A percentile compares a stretch with the other conserved stretches of the same genome.
Conservation (phyloP, 2,329 filamentous ascomycete genomes). For the Corinectria fuckeliana region DNA sequence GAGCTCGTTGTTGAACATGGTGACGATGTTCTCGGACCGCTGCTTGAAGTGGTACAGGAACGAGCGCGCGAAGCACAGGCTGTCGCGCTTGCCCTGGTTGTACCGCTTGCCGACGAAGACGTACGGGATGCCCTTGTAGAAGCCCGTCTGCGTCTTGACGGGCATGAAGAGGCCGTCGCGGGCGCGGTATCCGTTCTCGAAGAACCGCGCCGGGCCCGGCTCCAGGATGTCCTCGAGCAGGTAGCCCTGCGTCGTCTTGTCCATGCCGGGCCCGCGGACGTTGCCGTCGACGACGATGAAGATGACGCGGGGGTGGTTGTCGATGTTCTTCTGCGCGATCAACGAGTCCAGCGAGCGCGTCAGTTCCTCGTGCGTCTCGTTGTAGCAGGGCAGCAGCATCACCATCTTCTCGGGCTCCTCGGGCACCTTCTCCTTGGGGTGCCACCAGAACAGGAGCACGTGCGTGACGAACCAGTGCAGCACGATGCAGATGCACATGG, state of each 20-base stretch:
- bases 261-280: conserved; percentile 53
- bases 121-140: conserved; percentile 54
- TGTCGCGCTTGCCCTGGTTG: conserved; percentile 58
- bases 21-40: conserved; percentile 48
- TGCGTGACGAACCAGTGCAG: conserved; percentile 41
- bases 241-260: conserved; percentile 55
- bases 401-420: conserved; percentile 52
- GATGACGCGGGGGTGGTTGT: conserved; percentile 50
- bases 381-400: conserved; percentile 56
- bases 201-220: conserved; percentile 40
- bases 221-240: conserved; percentile 55
- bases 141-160: conserved; percentile 50
- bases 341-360: conserved; percentile 54
- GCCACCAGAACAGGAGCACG: conserved; percentile 39
- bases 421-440: conserved; percentile 43
- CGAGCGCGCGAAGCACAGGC: conserved; percentile 56
- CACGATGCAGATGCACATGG: conserved; percentile 51
- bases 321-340: conserved; percentile 51
- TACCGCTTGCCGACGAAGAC: conserved; percentile 56
- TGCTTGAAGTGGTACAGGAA: conserved; percentile 56
- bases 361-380: conserved; percentile 54
- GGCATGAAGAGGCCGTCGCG: conserved; percentile 56
- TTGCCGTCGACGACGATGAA: conserved; percentile 58
- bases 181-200: conserved; percentile 53
- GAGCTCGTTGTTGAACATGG: conserved; percentile 54